These are phyloP conservation scores for Pestalotiopsis sp. DNA, from an alignment of 2,329 filamentous ascomycete species.

Conservation along the genomic window DNA sequence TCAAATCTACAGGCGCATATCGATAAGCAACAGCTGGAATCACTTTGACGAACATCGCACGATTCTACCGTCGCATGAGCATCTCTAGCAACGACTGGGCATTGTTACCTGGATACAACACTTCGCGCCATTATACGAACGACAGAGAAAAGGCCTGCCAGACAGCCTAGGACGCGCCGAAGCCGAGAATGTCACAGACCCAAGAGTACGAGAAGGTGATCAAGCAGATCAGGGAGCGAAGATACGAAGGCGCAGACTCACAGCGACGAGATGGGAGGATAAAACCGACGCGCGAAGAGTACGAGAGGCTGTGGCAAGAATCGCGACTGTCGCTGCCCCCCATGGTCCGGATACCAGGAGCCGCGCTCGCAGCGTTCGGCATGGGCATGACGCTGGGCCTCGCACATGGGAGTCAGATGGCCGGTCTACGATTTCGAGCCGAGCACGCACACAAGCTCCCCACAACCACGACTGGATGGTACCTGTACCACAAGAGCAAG, in stretches of 20 bases:
- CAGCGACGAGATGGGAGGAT: neutral
- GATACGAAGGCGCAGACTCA: neutral
- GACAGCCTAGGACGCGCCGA: neutral
- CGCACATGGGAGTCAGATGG: conserved; percentile 70
- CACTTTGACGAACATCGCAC: neutral
- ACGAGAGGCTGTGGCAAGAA: conserved; percentile 34
- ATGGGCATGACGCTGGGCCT: conserved; percentile 73
- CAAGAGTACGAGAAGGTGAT: neutral
- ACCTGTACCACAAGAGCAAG: conserved; percentile 97
- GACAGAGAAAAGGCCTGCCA: neutral
- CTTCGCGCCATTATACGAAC: neutral
- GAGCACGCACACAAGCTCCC: conserved; percentile 96
- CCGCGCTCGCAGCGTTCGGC: conserved; percentile 62
- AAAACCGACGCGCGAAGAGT: conserved; percentile 28
- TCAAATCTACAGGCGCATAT: neutral
- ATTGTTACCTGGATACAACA: neutral
- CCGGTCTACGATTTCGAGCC: conserved; percentile 84
- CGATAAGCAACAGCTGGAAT: neutral
- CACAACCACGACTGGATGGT: conserved; percentile 83
- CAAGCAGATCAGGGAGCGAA: neutral
- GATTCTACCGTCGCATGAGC: neutral
- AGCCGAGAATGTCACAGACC: neutral
- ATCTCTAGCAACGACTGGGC: neutral
- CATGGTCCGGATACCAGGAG: conserved; percentile 65
- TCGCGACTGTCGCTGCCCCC: conserved; percentile 65